Evolutionary conservation across 768 basidiomycete genomes (phyloP), one percentile per base, ranked within the genome.

Genomic region (Auricularia auricula-judae): DNA sequence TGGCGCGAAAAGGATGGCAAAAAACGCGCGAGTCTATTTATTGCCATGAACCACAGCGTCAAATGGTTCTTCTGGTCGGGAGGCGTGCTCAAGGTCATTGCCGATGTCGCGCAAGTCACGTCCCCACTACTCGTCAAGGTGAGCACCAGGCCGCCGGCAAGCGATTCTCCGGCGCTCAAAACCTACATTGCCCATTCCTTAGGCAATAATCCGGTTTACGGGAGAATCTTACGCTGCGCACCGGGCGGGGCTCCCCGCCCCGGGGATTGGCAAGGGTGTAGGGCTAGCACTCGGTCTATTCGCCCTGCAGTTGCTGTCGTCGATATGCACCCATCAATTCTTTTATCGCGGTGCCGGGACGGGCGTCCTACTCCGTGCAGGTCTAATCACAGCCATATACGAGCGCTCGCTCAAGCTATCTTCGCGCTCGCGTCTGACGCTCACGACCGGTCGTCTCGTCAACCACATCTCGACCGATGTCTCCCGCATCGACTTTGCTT

Each of bases 401-500:
- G 80, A 84, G 34, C 86, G 88, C 53, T 86, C 88, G 1, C 79
- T 97, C 29, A 81, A 78, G 34, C 80, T 98, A 36, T 88, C 89
- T 2, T 83, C 89, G 18, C 86, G 91, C 51, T 85, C 92, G 4
- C 84, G 95, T 5, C 85, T 86, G 1, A 86, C 83, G 8, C 81
- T 95, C 53, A 85, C 90, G 1, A 97, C 92, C 70, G 95, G 93
- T 23, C 89, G 89, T 71, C 82, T 97, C 11, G 88, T 97, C 67
- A 95, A 93, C 68, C 93, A 96, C 76, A 95, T 98, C 66, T 93
- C 91, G 4, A 92, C 90, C 1, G 93, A 94, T 71, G 86, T 95
- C 23, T 93, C 89, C 35, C 84, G 94, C 23, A 90, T 98, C 71
- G 93, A 98, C 72, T 97, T 93, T 69, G 88, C 87, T 69, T 80